Conservation (phyloP, 176 grass and related monocot species). For the Juncus effusus region DNA sequence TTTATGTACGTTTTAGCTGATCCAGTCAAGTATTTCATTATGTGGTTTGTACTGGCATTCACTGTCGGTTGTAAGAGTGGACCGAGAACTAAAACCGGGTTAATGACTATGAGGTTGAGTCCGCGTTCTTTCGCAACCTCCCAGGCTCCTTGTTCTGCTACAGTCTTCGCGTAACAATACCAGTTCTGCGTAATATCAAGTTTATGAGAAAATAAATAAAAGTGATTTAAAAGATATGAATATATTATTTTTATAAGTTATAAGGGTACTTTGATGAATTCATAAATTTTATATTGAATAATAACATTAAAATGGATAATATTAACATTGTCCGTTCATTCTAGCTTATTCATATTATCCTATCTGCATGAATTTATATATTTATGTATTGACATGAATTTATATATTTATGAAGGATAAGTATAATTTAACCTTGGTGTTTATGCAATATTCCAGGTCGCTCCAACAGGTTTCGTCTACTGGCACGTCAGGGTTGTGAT, state of each 20-base stretch:
- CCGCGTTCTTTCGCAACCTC: slow-evolving; percentile 32
- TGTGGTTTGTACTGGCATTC: slow-evolving; percentile 51
- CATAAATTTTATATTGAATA: no score
- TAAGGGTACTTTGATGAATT: neutral
- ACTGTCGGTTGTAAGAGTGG: slow-evolving; percentile 60
- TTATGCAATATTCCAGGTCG: slow-evolving; percentile 85
- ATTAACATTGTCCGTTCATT: neutral
- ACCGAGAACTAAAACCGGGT: slow-evolving; percentile 57
- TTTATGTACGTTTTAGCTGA: slow-evolving; percentile 60
- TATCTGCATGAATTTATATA: neutral
- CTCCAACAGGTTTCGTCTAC: slow-evolving; percentile 83
- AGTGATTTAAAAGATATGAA: neutral
- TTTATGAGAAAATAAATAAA: neutral
- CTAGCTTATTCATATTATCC: neutral
- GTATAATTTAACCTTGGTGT: slow-evolving; percentile 37
- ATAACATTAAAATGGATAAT: no score
- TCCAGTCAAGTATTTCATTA: slow-evolving; percentile 69
- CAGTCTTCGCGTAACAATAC: slow-evolving; percentile 80
- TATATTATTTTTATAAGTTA: neutral
- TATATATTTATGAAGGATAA: neutral
- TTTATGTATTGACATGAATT: neutral
- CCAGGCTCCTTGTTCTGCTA: slow-evolving; percentile 56
- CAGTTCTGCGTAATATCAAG: slow-evolving; percentile 47
- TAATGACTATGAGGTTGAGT: slow-evolving; percentile 49
- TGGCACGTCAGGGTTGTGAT: slow-evolving; percentile 27